Percentiles rank a stretch among this genome's conserved stretches.
Conservation (phyloP, 768 basidiomycete species). For the Baorangia bicolor region DNA sequence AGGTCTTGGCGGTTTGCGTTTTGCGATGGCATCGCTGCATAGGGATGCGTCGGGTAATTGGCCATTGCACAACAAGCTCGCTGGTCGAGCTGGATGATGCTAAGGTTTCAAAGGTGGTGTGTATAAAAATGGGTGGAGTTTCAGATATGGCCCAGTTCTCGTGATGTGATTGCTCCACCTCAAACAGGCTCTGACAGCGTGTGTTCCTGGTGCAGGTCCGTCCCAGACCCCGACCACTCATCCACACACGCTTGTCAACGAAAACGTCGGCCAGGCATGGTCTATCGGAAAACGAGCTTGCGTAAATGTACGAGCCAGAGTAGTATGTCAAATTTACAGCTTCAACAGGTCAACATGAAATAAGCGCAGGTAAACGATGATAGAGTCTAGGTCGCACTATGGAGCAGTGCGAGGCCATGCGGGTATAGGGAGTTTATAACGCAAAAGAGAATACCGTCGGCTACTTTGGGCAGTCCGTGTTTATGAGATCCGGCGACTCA, state of each 20-base stretch:
- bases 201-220: not conserved
- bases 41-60: conserved; percentile 29
- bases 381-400: not conserved
- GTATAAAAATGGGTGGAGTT: conserved; percentile 27
- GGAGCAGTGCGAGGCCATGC: not conserved
- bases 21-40: conserved; percentile 23
- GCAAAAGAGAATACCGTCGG: not conserved
- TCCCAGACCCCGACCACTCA: conserved; percentile 27
- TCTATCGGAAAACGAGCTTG: not conserved
- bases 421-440: not conserved
- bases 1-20: conserved; percentile 13
- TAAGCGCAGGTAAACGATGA: not conserved
- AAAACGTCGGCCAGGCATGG: conserved; percentile 1
- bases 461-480: not conserved
- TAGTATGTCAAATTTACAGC: conserved; percentile 3
- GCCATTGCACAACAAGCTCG: conserved; percentile 19
- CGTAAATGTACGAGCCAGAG: conserved; percentile 10
- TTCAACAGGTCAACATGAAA: not conserved
- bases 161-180: conserved; percentile 23
- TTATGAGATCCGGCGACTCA: not conserved
- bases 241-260: not conserved
- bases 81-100: conserved; percentile 7
- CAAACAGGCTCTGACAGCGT: conserved; percentile 24
- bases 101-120: conserved; percentile 10
- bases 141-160: conserved; percentile 21